Percentiles rank a stretch among this genome's conserved stretches.
Evolutionary conservation across 495 filamentous ascomycete species (phyloP).

Genomic region (Tuber microsphaerosporum): DNA sequence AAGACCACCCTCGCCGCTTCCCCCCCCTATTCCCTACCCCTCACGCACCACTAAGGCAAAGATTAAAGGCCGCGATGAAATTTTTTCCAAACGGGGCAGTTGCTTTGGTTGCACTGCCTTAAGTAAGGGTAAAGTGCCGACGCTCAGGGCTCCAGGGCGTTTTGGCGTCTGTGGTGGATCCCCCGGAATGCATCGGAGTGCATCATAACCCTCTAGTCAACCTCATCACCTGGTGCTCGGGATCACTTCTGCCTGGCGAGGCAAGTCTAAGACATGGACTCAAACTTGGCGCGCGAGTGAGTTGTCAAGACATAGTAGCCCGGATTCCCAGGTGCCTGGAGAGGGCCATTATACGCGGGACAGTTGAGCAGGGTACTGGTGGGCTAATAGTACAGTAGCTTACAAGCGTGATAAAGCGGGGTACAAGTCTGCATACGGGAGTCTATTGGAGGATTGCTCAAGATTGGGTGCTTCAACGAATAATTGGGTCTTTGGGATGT

Average conservation of each 20-base stretch:
- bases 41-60: background rate
- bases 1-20: background rate
- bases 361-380: background rate
- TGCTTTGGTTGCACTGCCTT: slow-evolving; percentile 3
- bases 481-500: slow-evolving; percentile 1
- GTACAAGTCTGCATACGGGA: slow-evolving; percentile 1
- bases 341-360: background rate
- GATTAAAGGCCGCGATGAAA: background rate
- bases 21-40: background rate
- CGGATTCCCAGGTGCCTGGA: background rate
- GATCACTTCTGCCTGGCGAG: slow-evolving; percentile 1
- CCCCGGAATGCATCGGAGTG: slow-evolving; percentile 1
- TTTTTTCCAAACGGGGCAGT: background rate
- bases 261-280: slow-evolving; percentile 4
- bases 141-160: slow-evolving; percentile 2
- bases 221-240: slow-evolving; percentile 4
- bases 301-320: slow-evolving; percentile 1
- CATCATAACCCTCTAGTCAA: background rate
- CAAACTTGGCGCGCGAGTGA: slow-evolving; percentile 2
- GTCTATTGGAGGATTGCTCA: background rate
- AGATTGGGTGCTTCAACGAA: slow-evolving; percentile 1
- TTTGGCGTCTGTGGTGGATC: slow-evolving; percentile 4
- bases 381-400: slow-evolving; percentile 2
- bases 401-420: slow-evolving; percentile 3
- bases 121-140: background rate